phyloP scores from a whole-genome alignment of 2,329 filamentous ascomycete genomes.

The Penicillium sp. region DNA sequence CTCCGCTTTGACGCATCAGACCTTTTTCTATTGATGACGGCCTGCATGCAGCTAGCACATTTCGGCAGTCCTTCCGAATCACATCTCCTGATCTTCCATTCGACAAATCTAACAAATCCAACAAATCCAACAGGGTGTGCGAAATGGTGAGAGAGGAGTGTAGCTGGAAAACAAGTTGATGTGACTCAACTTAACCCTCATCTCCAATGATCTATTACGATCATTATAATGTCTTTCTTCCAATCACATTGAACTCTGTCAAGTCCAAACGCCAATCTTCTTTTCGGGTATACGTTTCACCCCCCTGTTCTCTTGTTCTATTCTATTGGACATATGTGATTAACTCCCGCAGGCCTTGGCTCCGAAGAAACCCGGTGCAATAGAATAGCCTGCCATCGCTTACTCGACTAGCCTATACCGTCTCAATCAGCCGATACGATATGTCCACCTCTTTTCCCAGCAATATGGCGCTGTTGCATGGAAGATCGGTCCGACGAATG shows the following conservation, averaged over 20 bases:
- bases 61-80: constrained; percentile 5
- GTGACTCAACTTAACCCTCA: background rate
- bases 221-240: background rate
- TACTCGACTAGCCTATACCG: constrained; percentile 13
- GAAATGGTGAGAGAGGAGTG: background rate
- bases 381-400: constrained; percentile 7
- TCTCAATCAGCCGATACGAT: constrained; percentile 12
- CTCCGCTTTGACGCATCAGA: constrained; percentile 8
- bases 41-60: constrained; percentile 14
- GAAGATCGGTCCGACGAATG: constrained; percentile 14
- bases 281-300: constrained; percentile 9
- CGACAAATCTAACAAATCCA: background rate
- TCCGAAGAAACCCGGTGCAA: constrained; percentile 13
- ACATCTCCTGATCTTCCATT: constrained; percentile 1
- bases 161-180: background rate
- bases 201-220: background rate
- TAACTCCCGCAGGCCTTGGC: constrained; percentile 16
- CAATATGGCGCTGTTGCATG: constrained; percentile 10
- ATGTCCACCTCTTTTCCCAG: background rate
- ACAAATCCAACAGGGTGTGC: too few relatives aligned
- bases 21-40: constrained; percentile 1
- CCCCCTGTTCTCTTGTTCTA: constrained; percentile 7
- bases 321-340: constrained; percentile 14
- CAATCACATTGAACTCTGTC: background rate
- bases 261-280: constrained; percentile 8